These are phyloP conservation scores for Dissophora ornata DNA, from an alignment of 192 early-diverging fungal genomes.

Conservation along the genomic window DNA sequence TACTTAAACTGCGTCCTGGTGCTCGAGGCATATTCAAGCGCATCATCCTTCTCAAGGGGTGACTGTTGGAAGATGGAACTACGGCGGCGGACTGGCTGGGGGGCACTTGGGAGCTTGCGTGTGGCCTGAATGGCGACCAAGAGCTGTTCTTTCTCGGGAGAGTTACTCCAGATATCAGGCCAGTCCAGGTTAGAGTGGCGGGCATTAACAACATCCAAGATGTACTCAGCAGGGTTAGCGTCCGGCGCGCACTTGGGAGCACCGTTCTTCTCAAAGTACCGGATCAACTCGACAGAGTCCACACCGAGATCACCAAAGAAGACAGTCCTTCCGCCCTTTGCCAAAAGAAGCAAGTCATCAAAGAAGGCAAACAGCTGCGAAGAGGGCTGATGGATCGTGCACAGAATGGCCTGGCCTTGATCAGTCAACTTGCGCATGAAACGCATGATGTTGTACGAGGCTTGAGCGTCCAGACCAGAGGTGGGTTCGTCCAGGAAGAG, in stretches of 20 bases:
- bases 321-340: constrained; percentile 80
- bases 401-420: constrained; percentile 77
- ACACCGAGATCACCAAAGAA: constrained; percentile 86
- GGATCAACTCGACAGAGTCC: constrained; percentile 70
- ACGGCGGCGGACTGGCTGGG: no score
- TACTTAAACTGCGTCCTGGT: constrained; percentile 62
- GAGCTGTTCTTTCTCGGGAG: constrained; percentile 62
- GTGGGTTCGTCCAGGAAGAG: constrained; percentile 94
- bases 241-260: constrained; percentile 69
- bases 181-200: constrained; percentile 69
- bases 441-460: constrained; percentile 78
- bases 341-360: constrained; percentile 83
- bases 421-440: constrained; percentile 76
- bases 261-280: constrained; percentile 82
- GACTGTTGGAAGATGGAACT: no score
- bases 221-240: constrained; percentile 90
- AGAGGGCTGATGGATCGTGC: constrained; percentile 90
- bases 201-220: constrained; percentile 83
- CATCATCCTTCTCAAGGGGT: no score
- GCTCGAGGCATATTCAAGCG: constrained; percentile 60
- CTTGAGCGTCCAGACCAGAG: constrained; percentile 84
- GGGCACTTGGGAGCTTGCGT: constrained; percentile 42
- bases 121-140: constrained; percentile 66
- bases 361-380: constrained; percentile 88
- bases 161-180: constrained; percentile 77